A percentile compares a stretch with the other conserved stretches of the same genome.
These are phyloP conservation scores for Blastobotrys robertii DNA, from an alignment of 805 yeast genomes.

Conservation along the genomic window DNA sequence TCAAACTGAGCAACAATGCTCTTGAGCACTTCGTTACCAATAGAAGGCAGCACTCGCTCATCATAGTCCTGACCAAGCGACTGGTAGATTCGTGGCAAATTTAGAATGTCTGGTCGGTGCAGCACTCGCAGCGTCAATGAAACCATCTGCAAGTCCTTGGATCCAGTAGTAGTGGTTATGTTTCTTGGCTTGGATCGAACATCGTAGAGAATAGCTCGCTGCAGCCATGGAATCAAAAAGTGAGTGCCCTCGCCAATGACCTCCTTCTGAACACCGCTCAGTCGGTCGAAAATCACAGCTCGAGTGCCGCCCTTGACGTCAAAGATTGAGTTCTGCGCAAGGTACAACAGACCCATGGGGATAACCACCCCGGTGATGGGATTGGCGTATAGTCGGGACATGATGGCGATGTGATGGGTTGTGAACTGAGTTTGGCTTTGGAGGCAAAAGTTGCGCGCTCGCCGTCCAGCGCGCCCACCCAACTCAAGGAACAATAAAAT, in stretches of 20 bases:
- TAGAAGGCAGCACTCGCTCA: conserved; percentile 85
- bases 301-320: conserved; percentile 95
- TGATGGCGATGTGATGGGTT: conserved; percentile 1
- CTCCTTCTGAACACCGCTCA: conserved; percentile 76
- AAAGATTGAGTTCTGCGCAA: conserved; percentile 72
- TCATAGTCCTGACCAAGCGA: conserved; percentile 89
- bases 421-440: not conserved
- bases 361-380: conserved; percentile 19
- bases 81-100: conserved; percentile 81
- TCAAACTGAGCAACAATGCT: conserved; percentile 89
- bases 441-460: not conserved
- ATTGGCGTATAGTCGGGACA: conserved; percentile 11
- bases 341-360: conserved; percentile 31
- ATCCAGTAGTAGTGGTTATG: conserved; percentile 90
- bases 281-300: conserved; percentile 90
- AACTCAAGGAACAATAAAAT: not conserved
- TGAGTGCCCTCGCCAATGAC: conserved; percentile 97
- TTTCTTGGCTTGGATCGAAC: conserved; percentile 91
- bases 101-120: conserved; percentile 83
- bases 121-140: conserved; percentile 85
- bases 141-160: conserved; percentile 94
- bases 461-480: not conserved
- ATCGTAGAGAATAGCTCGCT: conserved; percentile 80
- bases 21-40: conserved; percentile 85
- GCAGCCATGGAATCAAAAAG: conserved; percentile 92